Evolutionary conservation across 805 yeast genomes (phyloP), one percentile per base, ranked within the genome.

Genomic region (Myxozyma vanderwaltii): DNA sequence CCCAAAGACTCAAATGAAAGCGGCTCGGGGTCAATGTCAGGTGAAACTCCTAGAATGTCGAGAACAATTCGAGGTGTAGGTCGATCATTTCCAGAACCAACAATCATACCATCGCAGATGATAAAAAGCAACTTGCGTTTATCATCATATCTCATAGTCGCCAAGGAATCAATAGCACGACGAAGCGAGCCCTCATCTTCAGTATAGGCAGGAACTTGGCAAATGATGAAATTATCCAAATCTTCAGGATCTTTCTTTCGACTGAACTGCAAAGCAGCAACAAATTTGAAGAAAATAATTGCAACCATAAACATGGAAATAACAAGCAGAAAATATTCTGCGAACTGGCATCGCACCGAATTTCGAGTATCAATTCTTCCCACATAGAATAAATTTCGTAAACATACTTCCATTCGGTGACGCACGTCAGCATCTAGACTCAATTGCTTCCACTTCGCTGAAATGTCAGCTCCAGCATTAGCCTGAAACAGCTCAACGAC

Each of bases 31-130:
- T 83, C 83, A 27, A 79, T 81, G 19, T 75, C 78, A 2, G 79
- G 80, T 21, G 82, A 76, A 24, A 76, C 75, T 40, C 84, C 81
- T 73, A 83, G 77, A 77, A 83, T 81, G 50, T 78, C 80, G 54
- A 83, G 74, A 1, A 77, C 83, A 61, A 83, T 80, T 19, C 82
- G 81, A 0, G 86, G 86, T 1, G 87, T 83, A 4, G 84, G 76
- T 45, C 72, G 67, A 55, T 82, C 86, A 68, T 83, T 83, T 33
- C 86, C 86, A 15, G 84, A 78, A 63, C 87, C 87, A 61, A 81
- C 81, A 68, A 83, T 81, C 68, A 82, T 72, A 68, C 87, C 87
- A 66, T 83, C 87, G 71, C 87, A 83, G 43, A 83, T 72, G 43
- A 83, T 76, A n/a, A 82, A 70, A 53, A 83, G 75, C 61, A 83